phyloP scores from a whole-genome alignment of 768 basidiomycete species.

The Antrodiella citrinella region DNA sequence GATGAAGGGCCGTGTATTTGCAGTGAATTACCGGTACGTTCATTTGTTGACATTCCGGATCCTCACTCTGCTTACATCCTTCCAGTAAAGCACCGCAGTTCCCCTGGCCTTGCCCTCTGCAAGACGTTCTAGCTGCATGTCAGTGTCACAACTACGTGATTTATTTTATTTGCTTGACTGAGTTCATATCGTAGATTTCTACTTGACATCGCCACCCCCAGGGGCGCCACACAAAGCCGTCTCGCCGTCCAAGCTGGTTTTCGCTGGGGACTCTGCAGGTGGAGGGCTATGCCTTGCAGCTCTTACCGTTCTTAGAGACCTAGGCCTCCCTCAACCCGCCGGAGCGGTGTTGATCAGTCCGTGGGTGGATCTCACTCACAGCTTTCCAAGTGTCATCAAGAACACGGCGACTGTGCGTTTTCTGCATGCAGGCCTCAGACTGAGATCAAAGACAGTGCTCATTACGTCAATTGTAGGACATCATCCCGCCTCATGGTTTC shows the following conservation, averaged over 20 bases:
- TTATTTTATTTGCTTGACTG: background rate
- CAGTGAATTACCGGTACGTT: conserved; percentile 43
- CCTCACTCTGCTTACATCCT: background rate
- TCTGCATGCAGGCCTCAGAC: background rate
- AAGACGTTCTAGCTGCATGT: conserved; percentile 74
- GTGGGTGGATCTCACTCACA: conserved; percentile 83
- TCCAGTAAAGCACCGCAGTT: conserved; percentile 75
- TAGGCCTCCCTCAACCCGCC: conserved; percentile 60
- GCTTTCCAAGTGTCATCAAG: conserved; percentile 65
- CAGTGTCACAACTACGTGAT: conserved; percentile 11
- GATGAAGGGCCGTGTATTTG: conserved; percentile 60
- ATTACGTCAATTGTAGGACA: conserved; percentile 39
- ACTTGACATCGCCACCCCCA: conserved; percentile 63
- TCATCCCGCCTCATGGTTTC: conserved; percentile 57
- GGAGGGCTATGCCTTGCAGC: conserved; percentile 55
- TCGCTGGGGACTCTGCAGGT: conserved; percentile 78
- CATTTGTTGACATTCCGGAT: background rate
- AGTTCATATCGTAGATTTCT: conserved; percentile 42
- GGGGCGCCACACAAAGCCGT: conserved; percentile 57
- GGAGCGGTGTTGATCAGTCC: conserved; percentile 76
- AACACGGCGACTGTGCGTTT: conserved; percentile 52
- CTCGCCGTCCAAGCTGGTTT: conserved; percentile 56
- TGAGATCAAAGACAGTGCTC: background rate
- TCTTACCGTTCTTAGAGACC: conserved; percentile 60
- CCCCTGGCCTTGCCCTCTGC: conserved; percentile 72